phyloP scores from a whole-genome alignment of 768 basidiomycete genomes.

The Trametes elegans region DNA sequence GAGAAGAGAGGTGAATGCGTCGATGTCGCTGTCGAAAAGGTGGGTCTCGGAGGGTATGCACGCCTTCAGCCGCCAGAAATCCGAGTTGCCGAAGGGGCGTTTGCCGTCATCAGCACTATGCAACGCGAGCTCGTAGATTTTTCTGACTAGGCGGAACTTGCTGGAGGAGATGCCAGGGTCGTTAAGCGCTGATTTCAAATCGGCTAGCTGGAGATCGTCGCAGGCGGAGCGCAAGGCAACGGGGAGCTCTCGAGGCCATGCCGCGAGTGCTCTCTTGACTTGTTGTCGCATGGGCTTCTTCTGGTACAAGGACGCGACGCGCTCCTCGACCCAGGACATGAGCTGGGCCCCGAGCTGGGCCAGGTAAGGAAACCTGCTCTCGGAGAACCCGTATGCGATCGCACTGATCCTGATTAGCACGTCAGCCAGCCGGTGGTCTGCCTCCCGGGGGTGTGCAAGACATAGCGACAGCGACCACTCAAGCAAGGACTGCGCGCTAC shows the following conservation, averaged over 20 bases:
- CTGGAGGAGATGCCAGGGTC: constrained; percentile 63
- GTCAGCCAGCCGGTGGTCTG: constrained; percentile 58
- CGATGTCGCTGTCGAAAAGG: constrained; percentile 65
- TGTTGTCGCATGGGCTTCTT: constrained; percentile 40
- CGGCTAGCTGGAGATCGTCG: constrained; percentile 44
- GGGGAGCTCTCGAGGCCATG: constrained; percentile 73
- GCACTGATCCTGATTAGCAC: constrained; percentile 68
- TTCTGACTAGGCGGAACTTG: constrained; percentile 75
- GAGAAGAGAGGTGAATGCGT: constrained; percentile 70
- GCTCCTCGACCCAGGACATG: constrained; percentile 60
- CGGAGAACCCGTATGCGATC: constrained; percentile 53
- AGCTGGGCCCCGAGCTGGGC: constrained; percentile 46
- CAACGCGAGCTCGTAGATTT: constrained; percentile 52
- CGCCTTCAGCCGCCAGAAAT: constrained; percentile 86
- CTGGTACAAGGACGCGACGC: constrained; percentile 43
- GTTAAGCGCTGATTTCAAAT: constrained; percentile 53
- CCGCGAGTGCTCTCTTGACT: constrained; percentile 56
- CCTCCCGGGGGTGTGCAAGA: constrained; percentile 32
- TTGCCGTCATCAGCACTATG: constrained; percentile 24
- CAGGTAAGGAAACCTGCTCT: constrained; percentile 30
- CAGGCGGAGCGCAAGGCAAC: constrained; percentile 43
- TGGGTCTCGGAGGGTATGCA: constrained; percentile 57
- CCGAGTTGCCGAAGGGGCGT: constrained; percentile 49
- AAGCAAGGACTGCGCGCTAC: constrained; percentile 70
- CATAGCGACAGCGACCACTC: constrained; percentile 71